Conservation (phyloP, 1,284 basidiomycete species). For the Cutaneotrichosporon dermatis region DNA sequence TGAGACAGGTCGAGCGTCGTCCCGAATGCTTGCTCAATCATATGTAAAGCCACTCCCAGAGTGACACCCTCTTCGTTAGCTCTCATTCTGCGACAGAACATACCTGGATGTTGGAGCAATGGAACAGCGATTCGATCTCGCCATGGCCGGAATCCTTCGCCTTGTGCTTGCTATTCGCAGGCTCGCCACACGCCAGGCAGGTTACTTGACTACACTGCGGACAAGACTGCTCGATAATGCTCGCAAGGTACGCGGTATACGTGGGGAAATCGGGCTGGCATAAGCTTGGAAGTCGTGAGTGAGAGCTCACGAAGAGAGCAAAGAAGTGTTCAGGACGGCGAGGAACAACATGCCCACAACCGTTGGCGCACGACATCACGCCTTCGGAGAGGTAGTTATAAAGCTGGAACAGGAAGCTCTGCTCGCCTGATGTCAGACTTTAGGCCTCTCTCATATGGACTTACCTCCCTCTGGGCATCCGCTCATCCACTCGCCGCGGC, state of each 20-base stretch:
- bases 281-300: not conserved
- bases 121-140: slow-evolving; percentile 63
- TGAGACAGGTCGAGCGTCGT: slow-evolving; percentile 26
- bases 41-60: slow-evolving; percentile 71
- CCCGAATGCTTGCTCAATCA: slow-evolving; percentile 34
- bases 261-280: slow-evolving; percentile 64
- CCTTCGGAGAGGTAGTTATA: slow-evolving; percentile 68
- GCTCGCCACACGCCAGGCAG: slow-evolving; percentile 80
- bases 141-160: not conserved
- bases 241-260: slow-evolving; percentile 63
- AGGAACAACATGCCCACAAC: slow-evolving; percentile 60
- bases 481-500: slow-evolving; percentile 91
- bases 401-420: slow-evolving; percentile 76
- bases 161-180: slow-evolving; percentile 17
- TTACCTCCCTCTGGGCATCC: slow-evolving; percentile 76
- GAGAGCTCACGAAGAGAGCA: slow-evolving; percentile 63
- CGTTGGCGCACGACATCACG: slow-evolving; percentile 63
- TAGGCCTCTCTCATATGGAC: slow-evolving; percentile 1
- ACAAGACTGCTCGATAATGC: slow-evolving; percentile 60
- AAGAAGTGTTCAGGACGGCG: slow-evolving; percentile 74
- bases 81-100: not conserved
- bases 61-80: slow-evolving; percentile 61
- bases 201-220: slow-evolving; percentile 61
- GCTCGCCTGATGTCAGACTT: slow-evolving; percentile 57
- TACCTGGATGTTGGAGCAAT: slow-evolving; percentile 70